Evolutionary conservation across 805 yeast species (phyloP), one percentile per base, ranked within the genome.

Genomic region (Starmerella etchellsii): DNA sequence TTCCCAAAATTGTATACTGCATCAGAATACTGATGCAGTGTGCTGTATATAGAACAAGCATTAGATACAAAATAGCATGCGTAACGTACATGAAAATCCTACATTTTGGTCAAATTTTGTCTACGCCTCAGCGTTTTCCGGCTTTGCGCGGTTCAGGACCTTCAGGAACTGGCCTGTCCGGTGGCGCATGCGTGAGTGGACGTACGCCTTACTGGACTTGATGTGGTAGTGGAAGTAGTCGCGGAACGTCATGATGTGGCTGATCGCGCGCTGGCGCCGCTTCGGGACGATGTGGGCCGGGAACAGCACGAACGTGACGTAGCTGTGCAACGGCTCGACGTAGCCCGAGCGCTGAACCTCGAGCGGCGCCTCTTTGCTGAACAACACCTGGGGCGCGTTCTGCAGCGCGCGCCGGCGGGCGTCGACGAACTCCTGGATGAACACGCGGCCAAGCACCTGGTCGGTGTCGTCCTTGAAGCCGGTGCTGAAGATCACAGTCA

Each of bases 201-300:
- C 77, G 65, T 82, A 91, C 27, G 98, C 97, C 69, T 91, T 91
- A 46, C 95, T 85, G 62, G 96, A 88, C 66, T 91, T 91, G 67
- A 91, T 91, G 60, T 91, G 99, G 64, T 88, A 91, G 62, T 91
- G 99, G 79, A 91, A 91, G 65, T 88, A 91, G 57, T 87, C 93
- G 64, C 99, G 73, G 66, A 91, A 91, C 43, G 83, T 68, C 57
- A 84, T 85, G 56, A 91, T 81, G 61, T 87, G 96, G 28, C 93
- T 78, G 48, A 91, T 82, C 47, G 94, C 80, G 57, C 77, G 81
- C 60, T 91, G 91, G 55, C 83, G 71, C 48, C 81, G 77, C 46
- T 73, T 77, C 57, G 76, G 73, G 4, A 81, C 71, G 48, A 80
- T 68, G 55, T 76, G 69, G 65, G 55, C 71, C 41, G 69, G 69